Evolutionary conservation across 2,329 filamentous ascomycete species (phyloP).

Genomic region (Clonostachys solani): DNA sequence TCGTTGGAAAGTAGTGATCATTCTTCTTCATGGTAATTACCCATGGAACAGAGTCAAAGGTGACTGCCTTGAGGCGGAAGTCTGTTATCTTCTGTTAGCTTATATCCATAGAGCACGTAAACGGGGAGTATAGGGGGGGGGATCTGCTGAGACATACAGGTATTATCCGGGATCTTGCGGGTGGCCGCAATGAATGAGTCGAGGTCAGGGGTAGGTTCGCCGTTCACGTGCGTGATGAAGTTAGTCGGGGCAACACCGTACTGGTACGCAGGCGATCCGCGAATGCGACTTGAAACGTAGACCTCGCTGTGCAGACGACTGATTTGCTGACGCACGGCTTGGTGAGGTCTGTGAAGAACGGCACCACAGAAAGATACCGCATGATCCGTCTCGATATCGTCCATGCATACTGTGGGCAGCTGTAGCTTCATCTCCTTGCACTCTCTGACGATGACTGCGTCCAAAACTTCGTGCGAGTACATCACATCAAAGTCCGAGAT

Average conservation of each 20-base stretch:
- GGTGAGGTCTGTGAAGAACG: slow-evolving; percentile 87
- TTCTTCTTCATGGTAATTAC: slow-evolving; percentile 99
- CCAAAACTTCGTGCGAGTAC: slow-evolving; percentile 82
- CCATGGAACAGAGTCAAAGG: slow-evolving; percentile 97
- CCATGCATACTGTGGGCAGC: slow-evolving; percentile 80
- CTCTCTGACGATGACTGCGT: slow-evolving; percentile 82
- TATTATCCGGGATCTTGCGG: slow-evolving; percentile 88
- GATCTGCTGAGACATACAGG: slow-evolving; percentile 51
- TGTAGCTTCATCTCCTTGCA: slow-evolving; percentile 73
- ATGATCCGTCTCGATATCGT: slow-evolving; percentile 87
- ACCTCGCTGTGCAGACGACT: slow-evolving; percentile 94
- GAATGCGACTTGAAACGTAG: slow-evolving; percentile 84
- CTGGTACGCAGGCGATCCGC: slow-evolving; percentile 80
- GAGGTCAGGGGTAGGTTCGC: slow-evolving; percentile 76
- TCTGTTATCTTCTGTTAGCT: slow-evolving; percentile 39
- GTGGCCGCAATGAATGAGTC: slow-evolving; percentile 77
- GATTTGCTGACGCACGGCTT: slow-evolving; percentile 95
- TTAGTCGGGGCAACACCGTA: slow-evolving; percentile 94
- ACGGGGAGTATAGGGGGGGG: neutral
- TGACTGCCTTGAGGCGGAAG: slow-evolving; percentile 95
- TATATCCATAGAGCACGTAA: neutral
- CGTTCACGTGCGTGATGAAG: slow-evolving; percentile 96
- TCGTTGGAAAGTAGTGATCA: slow-evolving; percentile 84
- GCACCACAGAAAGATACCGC: slow-evolving; percentile 95
- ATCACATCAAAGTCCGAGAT: slow-evolving; percentile 93